Percentiles rank a stretch among this genome's conserved stretches.
Evolutionary conservation across 257 asterid genomes (phyloP).

Genomic region (Gentiana dahurica): DNA sequence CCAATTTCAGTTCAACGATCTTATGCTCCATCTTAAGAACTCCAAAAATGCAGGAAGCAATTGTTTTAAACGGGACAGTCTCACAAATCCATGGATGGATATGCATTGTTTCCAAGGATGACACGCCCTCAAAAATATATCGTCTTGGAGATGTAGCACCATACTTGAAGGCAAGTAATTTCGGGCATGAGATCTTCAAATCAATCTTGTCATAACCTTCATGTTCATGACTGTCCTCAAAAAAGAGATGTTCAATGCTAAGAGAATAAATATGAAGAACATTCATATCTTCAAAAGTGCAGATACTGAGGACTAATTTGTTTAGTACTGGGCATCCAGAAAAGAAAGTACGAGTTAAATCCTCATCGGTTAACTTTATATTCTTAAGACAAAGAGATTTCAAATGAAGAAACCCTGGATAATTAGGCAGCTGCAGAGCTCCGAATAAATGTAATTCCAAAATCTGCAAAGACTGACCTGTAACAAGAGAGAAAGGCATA

Average conservation of each 20-base stretch:
- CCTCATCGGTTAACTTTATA: slow-evolving; percentile 5
- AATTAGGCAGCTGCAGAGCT: slow-evolving; percentile 5
- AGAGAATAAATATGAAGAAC: slow-evolving; percentile 11
- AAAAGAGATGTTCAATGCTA: background rate
- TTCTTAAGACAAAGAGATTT: slow-evolving; percentile 4
- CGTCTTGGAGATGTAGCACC: slow-evolving; percentile 10
- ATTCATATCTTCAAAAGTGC: background rate
- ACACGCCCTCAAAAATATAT: slow-evolving; percentile 5
- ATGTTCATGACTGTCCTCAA: background rate
- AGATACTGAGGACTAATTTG: background rate
- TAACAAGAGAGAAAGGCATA: slow-evolving; percentile 8
- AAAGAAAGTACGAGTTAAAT: slow-evolving; percentile 7
- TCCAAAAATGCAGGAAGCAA: background rate
- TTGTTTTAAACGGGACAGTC: background rate
- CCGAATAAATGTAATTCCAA: slow-evolving; percentile 1
- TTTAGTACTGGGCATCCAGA: slow-evolving; percentile 2
- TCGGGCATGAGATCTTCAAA: slow-evolving; percentile 13
- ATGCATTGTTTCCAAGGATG: slow-evolving; percentile 4
- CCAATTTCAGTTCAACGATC: slow-evolving; percentile 2
- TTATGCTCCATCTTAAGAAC: background rate
- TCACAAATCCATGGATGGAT: background rate
- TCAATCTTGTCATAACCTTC: background rate
- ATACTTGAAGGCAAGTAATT: slow-evolving; percentile 6
- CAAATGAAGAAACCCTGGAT: background rate
- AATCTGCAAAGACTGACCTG: slow-evolving; percentile 13